These are phyloP conservation scores for Cyphellophora attinorum DNA, from an alignment of 2,329 filamentous ascomycete species.

Conservation along the genomic window DNA sequence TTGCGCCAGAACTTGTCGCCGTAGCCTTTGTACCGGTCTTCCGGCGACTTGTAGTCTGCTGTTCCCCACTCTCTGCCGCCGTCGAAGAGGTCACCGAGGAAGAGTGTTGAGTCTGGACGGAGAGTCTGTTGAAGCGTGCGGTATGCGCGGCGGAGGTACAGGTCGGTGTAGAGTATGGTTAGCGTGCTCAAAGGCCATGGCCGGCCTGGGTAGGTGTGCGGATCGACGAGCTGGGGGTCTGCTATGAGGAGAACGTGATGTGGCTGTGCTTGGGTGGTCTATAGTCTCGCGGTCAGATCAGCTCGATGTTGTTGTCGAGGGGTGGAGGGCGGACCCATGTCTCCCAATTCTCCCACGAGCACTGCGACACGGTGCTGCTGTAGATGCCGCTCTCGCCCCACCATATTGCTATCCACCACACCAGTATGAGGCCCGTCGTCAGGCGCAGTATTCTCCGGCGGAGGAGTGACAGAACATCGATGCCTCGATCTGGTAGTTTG, in stretches of 20 bases:
- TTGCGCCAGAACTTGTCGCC: conserved; percentile 74
- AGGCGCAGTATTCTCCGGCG: conserved; percentile 1
- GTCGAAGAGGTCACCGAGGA: conserved; percentile 90
- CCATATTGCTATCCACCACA: conserved; percentile 71
- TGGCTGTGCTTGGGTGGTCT: conserved; percentile 70
- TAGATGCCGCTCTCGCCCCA: conserved; percentile 82
- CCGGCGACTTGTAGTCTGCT: conserved; percentile 46
- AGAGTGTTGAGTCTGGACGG: conserved; percentile 79
- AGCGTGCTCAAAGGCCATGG: conserved; percentile 60
- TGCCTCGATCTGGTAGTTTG: too few relatives aligned
- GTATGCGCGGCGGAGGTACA: conserved; percentile 79
- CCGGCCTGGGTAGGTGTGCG: conserved; percentile 85
- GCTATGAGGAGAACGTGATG: conserved; percentile 79
- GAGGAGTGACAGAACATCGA: neutral
- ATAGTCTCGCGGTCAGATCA: conserved; percentile 8
- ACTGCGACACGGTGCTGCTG: conserved; percentile 57
- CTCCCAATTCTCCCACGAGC: conserved; percentile 84
- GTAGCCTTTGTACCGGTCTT: conserved; percentile 65
- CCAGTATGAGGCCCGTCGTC: conserved; percentile 43
- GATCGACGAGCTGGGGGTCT: conserved; percentile 86
- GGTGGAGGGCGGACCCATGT: conserved; percentile 58
- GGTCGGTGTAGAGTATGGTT: conserved; percentile 69
- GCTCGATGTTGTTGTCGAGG: neutral
- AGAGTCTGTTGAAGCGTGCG: conserved; percentile 64
- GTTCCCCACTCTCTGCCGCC: conserved; percentile 93